phyloP scores from a whole-genome alignment of 192 early-diverging fungal species.

The Diversispora eburnea region DNA sequence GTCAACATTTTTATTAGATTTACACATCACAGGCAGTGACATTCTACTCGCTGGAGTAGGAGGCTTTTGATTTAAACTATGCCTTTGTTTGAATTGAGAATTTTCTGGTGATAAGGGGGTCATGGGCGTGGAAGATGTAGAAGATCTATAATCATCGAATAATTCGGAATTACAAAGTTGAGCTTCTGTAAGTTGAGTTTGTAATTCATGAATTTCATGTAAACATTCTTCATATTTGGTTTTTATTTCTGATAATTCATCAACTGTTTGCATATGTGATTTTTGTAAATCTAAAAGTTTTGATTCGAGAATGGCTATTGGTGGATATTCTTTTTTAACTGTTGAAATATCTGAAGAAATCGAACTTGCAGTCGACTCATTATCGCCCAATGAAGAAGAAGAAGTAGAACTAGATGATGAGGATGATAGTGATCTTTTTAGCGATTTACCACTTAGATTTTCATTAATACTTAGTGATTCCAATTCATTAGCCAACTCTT shows the following conservation, averaged over 20 bases:
- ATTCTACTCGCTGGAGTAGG: not conserved
- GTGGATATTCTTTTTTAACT: conserved; percentile 5
- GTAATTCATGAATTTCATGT: conserved; percentile 21
- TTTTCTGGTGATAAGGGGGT: not conserved
- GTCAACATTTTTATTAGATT: not conserved
- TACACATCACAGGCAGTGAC: not conserved
- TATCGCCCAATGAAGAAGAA: not conserved
- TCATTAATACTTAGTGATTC: no score
- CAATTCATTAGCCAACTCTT: not conserved
- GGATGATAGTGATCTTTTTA: no score
- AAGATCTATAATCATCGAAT: not conserved
- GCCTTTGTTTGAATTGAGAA: no score
- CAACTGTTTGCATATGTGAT: conserved; percentile 4
- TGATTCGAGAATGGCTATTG: not conserved
- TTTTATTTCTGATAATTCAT: conserved; percentile 14
- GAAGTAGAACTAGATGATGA: not conserved
- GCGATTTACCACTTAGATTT: no score
- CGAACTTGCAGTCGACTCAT: not conserved
- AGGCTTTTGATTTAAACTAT: no score
- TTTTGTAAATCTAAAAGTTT: conserved; percentile 21
- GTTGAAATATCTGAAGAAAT: not conserved
- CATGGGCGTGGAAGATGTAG: not conserved
- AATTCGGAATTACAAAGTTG: not conserved
- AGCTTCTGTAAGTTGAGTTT: conserved; percentile 10
- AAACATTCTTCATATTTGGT: conserved; percentile 16